A percentile compares a stretch with the other conserved stretches of the same genome.
phyloP scores from a whole-genome alignment of 257 asterid genomes.

The Solanum medicagineum region DNA sequence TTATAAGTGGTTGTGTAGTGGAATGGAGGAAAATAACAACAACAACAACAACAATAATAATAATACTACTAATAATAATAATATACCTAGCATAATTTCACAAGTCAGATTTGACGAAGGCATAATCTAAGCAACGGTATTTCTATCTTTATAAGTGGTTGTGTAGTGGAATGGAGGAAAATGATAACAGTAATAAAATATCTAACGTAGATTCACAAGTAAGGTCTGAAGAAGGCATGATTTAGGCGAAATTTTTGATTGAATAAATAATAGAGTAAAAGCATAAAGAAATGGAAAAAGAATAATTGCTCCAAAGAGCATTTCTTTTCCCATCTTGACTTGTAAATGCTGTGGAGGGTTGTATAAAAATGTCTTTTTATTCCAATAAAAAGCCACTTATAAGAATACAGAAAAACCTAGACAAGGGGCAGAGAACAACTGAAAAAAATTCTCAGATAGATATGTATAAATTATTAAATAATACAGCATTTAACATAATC shows the following conservation, averaged over 20 bases:
- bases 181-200: too few relatives aligned
- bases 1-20: too few relatives aligned
- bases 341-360: neutral
- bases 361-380: neutral
- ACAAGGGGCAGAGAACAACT: neutral
- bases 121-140: too few relatives aligned
- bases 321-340: neutral
- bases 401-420: neutral
- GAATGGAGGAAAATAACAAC: too few relatives aligned
- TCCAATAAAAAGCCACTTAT: neutral
- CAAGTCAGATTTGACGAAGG: too few relatives aligned
- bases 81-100: too few relatives aligned
- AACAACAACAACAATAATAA: too few relatives aligned
- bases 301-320: neutral
- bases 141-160: too few relatives aligned
- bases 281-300: neutral
- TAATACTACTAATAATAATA: too few relatives aligned
- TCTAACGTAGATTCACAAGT: too few relatives aligned
- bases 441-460: neutral
- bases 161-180: too few relatives aligned
- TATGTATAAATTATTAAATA: neutral
- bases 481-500: neutral
- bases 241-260: rapidly evolving
- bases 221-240: too few relatives aligned
- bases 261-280: neutral